A percentile compares a stretch with the other conserved stretches of the same genome.
These are phyloP conservation scores for Microbotryum violaceum DNA, from an alignment of 1,284 basidiomycete genomes.

Conservation along the genomic window DNA sequence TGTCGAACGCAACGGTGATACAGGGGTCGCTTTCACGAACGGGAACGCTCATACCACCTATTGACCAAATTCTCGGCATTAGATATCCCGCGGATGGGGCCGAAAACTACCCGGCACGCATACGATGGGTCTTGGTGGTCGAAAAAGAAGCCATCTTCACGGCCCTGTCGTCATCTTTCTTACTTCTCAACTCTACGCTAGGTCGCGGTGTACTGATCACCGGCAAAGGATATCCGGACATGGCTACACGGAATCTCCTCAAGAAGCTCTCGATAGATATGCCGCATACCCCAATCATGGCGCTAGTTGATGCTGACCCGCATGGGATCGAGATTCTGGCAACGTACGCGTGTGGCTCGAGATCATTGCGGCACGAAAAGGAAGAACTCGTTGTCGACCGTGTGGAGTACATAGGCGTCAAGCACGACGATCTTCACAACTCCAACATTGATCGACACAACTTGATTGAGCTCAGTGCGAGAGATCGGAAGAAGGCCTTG, in stretches of 20 bases:
- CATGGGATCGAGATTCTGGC: constrained; percentile 82
- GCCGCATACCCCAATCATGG: constrained; percentile 60
- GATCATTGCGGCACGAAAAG: constrained; percentile 53
- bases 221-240: constrained; percentile 88
- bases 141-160: constrained; percentile 96
- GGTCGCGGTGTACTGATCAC: constrained; percentile 64
- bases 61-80: no score
- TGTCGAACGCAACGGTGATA: no score
- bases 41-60: no score
- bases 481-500: constrained; percentile 67
- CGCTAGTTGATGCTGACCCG: constrained; percentile 80
- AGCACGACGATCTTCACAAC: constrained; percentile 43
- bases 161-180: constrained; percentile 56
- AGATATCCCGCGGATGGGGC: not conserved
- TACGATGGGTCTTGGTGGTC: constrained; percentile 66
- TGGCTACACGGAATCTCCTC: constrained; percentile 75
- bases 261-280: constrained; percentile 60
- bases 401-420: constrained; percentile 68
- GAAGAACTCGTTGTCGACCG: constrained; percentile 56
- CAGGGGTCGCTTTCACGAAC: no score
- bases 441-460: constrained; percentile 54
- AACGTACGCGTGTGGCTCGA: constrained; percentile 55
- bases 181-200: constrained; percentile 49
- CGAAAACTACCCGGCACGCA: not conserved
- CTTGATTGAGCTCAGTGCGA: constrained; percentile 59